Evolutionary conservation across 306 rosid genomes (phyloP).

Genomic region (Prinsepia uniflora): DNA sequence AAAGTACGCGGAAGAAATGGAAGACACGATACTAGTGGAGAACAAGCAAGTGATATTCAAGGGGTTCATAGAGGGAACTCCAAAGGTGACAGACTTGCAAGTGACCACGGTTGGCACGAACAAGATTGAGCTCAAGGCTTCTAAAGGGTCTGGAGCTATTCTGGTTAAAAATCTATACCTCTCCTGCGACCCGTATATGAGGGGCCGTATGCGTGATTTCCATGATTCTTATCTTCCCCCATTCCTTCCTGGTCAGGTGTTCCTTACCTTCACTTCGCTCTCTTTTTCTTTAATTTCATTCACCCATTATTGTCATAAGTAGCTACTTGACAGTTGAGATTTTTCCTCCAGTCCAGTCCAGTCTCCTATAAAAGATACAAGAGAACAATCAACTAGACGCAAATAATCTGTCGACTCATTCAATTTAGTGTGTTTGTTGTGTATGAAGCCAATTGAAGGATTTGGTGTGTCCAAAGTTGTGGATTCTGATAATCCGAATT

Average conservation of each 20-base stretch:
- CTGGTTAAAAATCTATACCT: conserved; percentile 51
- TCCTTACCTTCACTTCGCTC: background rate
- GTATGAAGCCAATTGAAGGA: conserved; percentile 46
- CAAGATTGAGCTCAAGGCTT: conserved; percentile 32
- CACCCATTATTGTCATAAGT: background rate
- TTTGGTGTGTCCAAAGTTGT: conserved; percentile 47
- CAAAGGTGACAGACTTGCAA: conserved; percentile 43
- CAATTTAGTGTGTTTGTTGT: background rate
- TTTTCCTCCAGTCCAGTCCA: no score
- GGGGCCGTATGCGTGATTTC: conserved; percentile 54
- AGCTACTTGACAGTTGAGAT: no score
- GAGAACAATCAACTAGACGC: no score
- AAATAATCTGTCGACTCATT: no score
- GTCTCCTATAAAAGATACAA: no score
- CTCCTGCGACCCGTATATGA: conserved; percentile 54
- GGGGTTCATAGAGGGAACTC: conserved; percentile 34
- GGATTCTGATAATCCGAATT: conserved; percentile 40
- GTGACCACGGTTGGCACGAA: conserved; percentile 5
- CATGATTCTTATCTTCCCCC: conserved; percentile 41
- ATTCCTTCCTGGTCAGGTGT: conserved; percentile 46
- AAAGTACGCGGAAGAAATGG: conserved; percentile 4
- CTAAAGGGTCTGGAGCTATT: conserved; percentile 32
- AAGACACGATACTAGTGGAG: conserved; percentile 13
- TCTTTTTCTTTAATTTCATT: background rate
- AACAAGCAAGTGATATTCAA: conserved; percentile 50